Base-by-base conservation (phyloP, 108 stramenopile species). In the Cyclostephanos tholiformis region DNA sequence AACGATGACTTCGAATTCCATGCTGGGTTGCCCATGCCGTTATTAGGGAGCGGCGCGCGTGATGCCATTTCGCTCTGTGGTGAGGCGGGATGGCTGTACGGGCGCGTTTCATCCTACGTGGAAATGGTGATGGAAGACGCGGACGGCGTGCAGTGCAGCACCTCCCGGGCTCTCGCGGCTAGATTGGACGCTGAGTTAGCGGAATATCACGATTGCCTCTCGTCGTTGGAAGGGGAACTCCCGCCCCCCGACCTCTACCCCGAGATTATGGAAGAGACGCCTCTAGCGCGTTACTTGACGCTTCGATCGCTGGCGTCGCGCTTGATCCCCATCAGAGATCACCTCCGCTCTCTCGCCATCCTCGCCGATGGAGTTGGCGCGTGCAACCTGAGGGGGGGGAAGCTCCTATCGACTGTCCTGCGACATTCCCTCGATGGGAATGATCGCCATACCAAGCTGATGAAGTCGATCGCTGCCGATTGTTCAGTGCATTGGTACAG, bases 61-160 rank as follows among this genome's bases (percentile, higher is more conserved):
- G 91, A 95, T 80, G 93, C 93, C 14, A 63, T 95, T 1, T 69
- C 75, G 11, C 64, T 91, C 23, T 87, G 89, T 59, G 89, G 87
- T 17, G 93, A 96, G 79, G 84, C 88, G 4, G 97, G 97, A 2
- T 96, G 93, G 95, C 65, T 96, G 23, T 96, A 88, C 66, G 62
- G 74, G 32, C 71, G 87, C 16, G 66, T 95, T 9, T 23, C 66
- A n/a, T 6, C 29, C n/a, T 90, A 86, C 61, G 70, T 93, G 20
- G 74, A 76, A n/a, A 46, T 36, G 27, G 61, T 77, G 14, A 38
- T 80, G 10, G 74, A 79, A 25, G 84, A 87, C 26, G 70, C 55
- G 14, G 82, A 84, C 67, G 82, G 73, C 20, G 38, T 67, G 14
- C 74, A 76, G 52, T 93, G 93, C 19, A 67, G 83, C n/a, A 83